Percentiles rank a stretch among this genome's conserved stretches.
These are phyloP conservation scores for Aegilops umbellulata DNA, from an alignment of 176 grass and related monocot genomes.

Conservation along the genomic window DNA sequence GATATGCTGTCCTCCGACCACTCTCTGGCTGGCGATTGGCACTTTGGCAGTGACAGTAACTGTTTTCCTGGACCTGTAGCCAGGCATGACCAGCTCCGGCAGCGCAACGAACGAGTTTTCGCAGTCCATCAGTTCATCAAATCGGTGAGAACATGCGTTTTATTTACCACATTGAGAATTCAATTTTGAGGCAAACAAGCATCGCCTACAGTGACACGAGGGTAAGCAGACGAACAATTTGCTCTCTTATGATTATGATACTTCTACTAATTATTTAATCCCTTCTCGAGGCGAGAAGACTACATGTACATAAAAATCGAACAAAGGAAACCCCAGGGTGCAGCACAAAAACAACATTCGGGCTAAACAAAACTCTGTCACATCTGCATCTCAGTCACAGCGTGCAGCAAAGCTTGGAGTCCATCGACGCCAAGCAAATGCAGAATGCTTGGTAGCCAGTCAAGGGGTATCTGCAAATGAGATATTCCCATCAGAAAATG, in stretches of 20 bases:
- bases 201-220: background rate
- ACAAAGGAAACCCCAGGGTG: background rate
- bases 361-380: background rate
- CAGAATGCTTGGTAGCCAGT: constrained; percentile 96
- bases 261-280: background rate
- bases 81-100: no score
- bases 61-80: no score
- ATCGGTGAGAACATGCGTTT: background rate
- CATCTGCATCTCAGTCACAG: constrained; percentile 32
- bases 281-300: constrained; percentile 32
- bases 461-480: constrained; percentile 61
- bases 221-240: background rate
- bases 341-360: background rate
- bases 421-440: constrained; percentile 88
- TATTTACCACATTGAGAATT: background rate
- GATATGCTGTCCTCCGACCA: no score
- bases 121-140: no score
- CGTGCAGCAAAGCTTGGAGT: constrained; percentile 86
- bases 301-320: constrained; percentile 1
- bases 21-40: no score
- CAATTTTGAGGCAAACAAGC: background rate
- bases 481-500: background rate
- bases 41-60: no score
- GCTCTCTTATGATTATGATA: background rate
- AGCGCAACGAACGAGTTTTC: no score